phyloP scores from a whole-genome alignment of 768 basidiomycete species.

The Pleurotus platypus region DNA sequence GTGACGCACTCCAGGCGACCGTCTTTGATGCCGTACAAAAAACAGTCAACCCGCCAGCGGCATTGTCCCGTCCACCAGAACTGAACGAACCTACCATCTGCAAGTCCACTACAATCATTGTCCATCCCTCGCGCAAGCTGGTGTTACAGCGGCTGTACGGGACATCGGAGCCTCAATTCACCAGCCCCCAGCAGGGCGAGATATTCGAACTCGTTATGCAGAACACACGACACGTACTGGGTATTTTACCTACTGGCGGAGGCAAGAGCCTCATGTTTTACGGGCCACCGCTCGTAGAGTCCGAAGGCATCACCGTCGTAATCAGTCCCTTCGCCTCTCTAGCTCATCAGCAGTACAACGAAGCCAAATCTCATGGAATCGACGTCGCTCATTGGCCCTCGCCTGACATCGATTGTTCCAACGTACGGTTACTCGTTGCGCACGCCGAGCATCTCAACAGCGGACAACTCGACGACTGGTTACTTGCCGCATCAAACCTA shows the following conservation, averaged over 20 bases:
- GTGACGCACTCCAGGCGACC: no score
- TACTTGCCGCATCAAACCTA: not conserved
- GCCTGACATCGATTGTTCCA: not conserved
- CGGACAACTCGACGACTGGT: not conserved
- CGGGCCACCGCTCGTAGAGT: not conserved
- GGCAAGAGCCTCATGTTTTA: constrained; percentile 1
- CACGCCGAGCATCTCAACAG: not conserved
- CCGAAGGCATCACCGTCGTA: not conserved
- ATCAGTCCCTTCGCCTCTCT: not conserved
- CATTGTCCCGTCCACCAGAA: no score
- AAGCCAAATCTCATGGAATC: not conserved
- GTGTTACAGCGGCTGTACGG: not conserved
- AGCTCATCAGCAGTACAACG: not conserved
- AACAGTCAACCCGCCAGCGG: no score
- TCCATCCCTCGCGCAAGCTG: not conserved
- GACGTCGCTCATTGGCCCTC: not conserved
- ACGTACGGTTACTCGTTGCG: not conserved
- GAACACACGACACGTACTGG: not conserved
- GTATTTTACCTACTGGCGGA: not conserved
- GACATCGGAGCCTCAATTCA: not conserved
- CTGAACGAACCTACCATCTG: no score
- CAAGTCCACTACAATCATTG: not conserved
- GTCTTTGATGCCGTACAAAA: no score
- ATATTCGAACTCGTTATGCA: not conserved
- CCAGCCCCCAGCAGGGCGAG: not conserved